These are phyloP conservation scores for Hamamelis virginiana DNA, from an alignment of 164 flowering plant species.

Conservation along the genomic window DNA sequence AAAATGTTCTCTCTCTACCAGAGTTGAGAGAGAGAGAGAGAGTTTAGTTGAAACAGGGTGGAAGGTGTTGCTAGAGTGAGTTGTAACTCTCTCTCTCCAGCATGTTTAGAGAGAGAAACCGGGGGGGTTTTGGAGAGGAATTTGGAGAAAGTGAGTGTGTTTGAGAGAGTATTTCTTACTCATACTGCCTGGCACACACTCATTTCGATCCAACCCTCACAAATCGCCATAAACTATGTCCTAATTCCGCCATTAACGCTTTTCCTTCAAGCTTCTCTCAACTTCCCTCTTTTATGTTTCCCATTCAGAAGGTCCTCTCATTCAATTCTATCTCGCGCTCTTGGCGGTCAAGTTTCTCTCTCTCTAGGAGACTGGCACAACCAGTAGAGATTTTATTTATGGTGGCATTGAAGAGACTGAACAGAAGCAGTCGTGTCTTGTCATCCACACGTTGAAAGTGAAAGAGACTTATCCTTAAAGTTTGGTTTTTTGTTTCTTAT, in stretches of 20 bases:
- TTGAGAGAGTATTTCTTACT: constrained; percentile 3
- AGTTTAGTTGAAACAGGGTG: no score
- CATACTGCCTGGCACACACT: neutral
- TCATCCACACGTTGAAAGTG: neutral
- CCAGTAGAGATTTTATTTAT: neutral
- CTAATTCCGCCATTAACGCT: neutral
- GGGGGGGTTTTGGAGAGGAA: no score
- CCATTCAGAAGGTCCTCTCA: no score
- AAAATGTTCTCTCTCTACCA: no score
- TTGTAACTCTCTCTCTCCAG: no score
- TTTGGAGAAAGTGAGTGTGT: no score
- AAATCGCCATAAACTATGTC: no score
- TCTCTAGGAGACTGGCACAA: neutral
- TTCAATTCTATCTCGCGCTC: neutral
- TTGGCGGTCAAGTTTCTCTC: neutral
- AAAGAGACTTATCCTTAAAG: constrained; percentile 1
- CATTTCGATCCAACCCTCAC: neutral
- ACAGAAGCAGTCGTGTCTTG: neutral
- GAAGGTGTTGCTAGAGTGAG: no score
- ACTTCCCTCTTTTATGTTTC: no score
- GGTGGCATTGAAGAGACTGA: neutral
- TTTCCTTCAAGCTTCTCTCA: neutral
- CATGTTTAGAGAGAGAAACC: no score
- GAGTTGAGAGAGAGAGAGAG: no score
- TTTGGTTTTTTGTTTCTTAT: neutral